phyloP scores from a whole-genome alignment of 768 basidiomycete genomes.

The Glaciozyma martinii region DNA sequence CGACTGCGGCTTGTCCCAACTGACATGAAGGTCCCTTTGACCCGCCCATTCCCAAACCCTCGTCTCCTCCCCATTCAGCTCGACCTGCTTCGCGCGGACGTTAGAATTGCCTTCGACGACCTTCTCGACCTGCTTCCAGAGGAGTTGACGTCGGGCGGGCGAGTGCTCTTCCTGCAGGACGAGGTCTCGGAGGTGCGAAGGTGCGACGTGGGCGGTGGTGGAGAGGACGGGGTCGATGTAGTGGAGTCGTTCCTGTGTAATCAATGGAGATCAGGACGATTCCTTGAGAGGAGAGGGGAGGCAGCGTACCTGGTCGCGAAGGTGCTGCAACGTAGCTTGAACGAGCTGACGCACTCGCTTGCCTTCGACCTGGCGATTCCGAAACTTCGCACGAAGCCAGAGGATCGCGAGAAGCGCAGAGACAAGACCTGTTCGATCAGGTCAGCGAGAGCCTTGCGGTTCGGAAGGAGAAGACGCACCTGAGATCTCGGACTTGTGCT shows the following conservation, averaged over 20 bases:
- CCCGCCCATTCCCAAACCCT: slow-evolving; percentile 77
- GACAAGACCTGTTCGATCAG: background rate
- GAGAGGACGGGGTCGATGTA: slow-evolving; percentile 69
- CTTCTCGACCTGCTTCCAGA: slow-evolving; percentile 77
- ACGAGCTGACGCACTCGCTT: slow-evolving; percentile 33
- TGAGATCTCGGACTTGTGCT: slow-evolving; percentile 38
- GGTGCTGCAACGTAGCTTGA: slow-evolving; percentile 11
- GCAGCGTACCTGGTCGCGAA: slow-evolving; percentile 27
- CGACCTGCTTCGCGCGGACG: slow-evolving; percentile 73
- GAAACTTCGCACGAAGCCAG: slow-evolving; percentile 11
- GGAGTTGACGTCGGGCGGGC: slow-evolving; percentile 50
- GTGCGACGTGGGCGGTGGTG: slow-evolving; percentile 68
- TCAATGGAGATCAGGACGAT: no score
- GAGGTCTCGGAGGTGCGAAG: slow-evolving; percentile 77
- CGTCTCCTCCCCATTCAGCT: slow-evolving; percentile 75
- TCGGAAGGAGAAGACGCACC: slow-evolving; percentile 29
- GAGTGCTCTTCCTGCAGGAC: slow-evolving; percentile 75
- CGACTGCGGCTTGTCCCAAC: background rate
- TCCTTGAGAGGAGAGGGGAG: background rate
- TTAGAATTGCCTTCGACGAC: slow-evolving; percentile 86
- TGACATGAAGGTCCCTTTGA: background rate
- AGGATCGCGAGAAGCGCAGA: background rate
- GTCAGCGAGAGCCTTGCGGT: no score
- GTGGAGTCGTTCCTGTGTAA: slow-evolving; percentile 62
- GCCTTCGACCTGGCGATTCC: slow-evolving; percentile 8